Base-by-base conservation (phyloP, 2,329 filamentous ascomycete species). In the Aspergillus chevalieri region DNA sequence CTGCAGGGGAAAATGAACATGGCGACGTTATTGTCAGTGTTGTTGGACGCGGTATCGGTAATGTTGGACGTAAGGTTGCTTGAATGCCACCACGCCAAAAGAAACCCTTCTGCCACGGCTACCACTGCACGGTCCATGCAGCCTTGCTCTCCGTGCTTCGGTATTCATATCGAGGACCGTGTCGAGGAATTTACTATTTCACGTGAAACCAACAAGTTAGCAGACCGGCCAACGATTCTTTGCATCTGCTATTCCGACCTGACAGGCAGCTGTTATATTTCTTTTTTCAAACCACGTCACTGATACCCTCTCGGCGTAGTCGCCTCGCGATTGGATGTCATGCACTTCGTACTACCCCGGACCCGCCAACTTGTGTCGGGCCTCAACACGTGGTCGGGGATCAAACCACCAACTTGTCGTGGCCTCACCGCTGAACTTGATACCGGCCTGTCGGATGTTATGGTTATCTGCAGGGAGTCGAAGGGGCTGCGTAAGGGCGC, bases 11-110 rank as follows among this genome's bases (percentile, higher is more conserved):
- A 41, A 82, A 82, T 30, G 80, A 77, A 14, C 70, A 77, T 47
- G 75, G 72, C 5, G 87, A 95, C 66, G 79, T 97, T 46, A 80
- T 95, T 52, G 78, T 98, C 59, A 94, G 89, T 58, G 86, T 98
- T 41, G 95, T 97, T 63, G 93, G 93, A 28, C 84, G 83, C 61
- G 93, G 93, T 41, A 88, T 98, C 51, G 93, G 93, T 26, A 98
- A 97, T 66, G 87, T 97, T 44, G 92, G 92, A 47, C 83, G 91
- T 64, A 97, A 97, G 74, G 86, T 96, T 67, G 82, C 81, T 54
- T 85, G 69, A 74, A 59, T 47, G 17, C 38, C 28, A 44, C 14
- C 42, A 12, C 42, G 15, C 24, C 7, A 15, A 19, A 41, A 41
- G 17, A 8, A 21, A 41, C 19, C 19, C 34, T 41, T 7, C 38